phyloP scores from a whole-genome alignment of 805 yeast genomes.

The Yamadazyma scolyti region DNA sequence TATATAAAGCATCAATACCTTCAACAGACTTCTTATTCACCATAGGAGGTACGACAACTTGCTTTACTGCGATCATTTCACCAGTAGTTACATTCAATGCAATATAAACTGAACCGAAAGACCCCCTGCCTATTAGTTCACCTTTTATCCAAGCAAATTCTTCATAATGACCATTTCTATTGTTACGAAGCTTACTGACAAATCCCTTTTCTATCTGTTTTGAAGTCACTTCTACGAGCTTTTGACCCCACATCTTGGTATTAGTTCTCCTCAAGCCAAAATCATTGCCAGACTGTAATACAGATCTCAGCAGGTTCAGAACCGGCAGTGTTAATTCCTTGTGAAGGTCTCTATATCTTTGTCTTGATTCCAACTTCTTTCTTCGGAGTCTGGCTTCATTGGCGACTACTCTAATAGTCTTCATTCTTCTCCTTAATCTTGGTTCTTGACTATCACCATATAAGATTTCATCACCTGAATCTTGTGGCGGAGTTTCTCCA shows the following conservation, averaged over 20 bases:
- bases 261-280: constrained; percentile 57
- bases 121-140: constrained; percentile 93
- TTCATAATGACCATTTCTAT: constrained; percentile 59
- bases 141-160: constrained; percentile 98
- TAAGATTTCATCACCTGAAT: constrained; percentile 31
- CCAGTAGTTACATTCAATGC: constrained; percentile 95
- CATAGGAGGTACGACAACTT: constrained; percentile 63
- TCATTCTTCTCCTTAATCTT: constrained; percentile 59
- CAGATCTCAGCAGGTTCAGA: constrained; percentile 48
- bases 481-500: constrained; percentile 14
- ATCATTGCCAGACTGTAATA: neutral
- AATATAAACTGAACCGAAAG: constrained; percentile 89
- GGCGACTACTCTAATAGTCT: constrained; percentile 90
- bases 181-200: constrained; percentile 61
- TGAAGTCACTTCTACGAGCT: constrained; percentile 84
- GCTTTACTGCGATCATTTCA: constrained; percentile 98
- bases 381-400: constrained; percentile 76
- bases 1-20: constrained; percentile 75
- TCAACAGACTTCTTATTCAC: constrained; percentile 44
- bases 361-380: constrained; percentile 27
- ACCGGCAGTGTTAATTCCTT: neutral
- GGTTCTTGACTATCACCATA: constrained; percentile 37
- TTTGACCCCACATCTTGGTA: constrained; percentile 98
- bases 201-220: constrained; percentile 59
- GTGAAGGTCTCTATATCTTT: neutral